These are phyloP conservation scores for Excoecaria cochinchinensis DNA, from an alignment of 345 rosid genomes.

Conservation along the genomic window DNA sequence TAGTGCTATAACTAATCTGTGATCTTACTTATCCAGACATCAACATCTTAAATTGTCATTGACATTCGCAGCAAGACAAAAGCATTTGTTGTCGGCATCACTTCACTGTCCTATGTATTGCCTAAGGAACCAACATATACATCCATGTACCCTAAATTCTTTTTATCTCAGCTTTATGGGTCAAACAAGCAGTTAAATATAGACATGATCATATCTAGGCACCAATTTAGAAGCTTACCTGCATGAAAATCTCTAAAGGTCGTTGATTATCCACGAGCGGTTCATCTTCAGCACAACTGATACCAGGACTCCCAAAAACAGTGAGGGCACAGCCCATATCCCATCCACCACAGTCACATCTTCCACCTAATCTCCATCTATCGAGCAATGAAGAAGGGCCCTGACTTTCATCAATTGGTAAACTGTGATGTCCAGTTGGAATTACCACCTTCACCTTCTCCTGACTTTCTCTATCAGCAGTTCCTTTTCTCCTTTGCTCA, in stretches of 20 bases:
- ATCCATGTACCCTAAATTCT: not conserved
- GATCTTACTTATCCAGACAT: not conserved
- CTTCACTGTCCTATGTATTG: no score
- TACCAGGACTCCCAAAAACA: conserved; percentile 56
- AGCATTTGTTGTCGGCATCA: no score
- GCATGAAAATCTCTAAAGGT: conserved; percentile 60
- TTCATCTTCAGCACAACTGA: conserved; percentile 46
- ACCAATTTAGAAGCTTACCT: conserved; percentile 44
- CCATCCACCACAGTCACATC: conserved; percentile 99
- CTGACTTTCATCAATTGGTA: conserved; percentile 50
- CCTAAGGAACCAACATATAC: no score
- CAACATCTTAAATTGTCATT: not conserved
- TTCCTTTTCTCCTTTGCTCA: conserved; percentile 38
- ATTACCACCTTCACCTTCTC: conserved; percentile 62
- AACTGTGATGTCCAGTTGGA: conserved; percentile 80
- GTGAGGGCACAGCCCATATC: conserved; percentile 92
- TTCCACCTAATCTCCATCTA: conserved; percentile 91
- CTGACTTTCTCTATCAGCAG: conserved; percentile 18
- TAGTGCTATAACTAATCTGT: not conserved
- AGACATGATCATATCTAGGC: not conserved
- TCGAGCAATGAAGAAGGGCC: conserved; percentile 77
- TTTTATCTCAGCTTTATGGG: not conserved
- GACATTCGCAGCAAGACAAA: not conserved
- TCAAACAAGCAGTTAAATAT: not conserved
- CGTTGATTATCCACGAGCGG: conserved; percentile 43